Percentiles rank a stretch among this genome's conserved stretches.
These are phyloP conservation scores for Vigna nakashimae DNA, from an alignment of 306 rosid genomes.

Conservation along the genomic window DNA sequence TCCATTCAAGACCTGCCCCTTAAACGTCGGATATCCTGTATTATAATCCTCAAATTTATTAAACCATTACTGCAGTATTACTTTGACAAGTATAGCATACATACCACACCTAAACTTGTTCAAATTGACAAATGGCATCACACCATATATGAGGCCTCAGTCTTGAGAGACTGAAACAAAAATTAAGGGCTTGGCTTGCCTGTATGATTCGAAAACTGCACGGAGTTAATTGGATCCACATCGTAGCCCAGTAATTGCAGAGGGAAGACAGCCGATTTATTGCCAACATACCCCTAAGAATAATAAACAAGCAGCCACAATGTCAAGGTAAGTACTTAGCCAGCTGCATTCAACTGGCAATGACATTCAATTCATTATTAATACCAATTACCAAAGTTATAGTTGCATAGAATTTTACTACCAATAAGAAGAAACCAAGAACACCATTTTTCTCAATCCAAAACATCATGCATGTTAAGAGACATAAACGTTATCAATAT, in stretches of 20 bases:
- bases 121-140: conserved; percentile 42
- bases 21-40: conserved; percentile 90
- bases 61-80: conserved; percentile 42
- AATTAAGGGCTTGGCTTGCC: conserved; percentile 74
- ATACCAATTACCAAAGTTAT: neutral
- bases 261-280: conserved; percentile 87
- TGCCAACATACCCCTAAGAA: conserved; percentile 83
- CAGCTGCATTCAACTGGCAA: conserved; percentile 6
- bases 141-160: conserved; percentile 59
- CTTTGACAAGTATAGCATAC: conserved; percentile 37
- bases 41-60: conserved; percentile 39
- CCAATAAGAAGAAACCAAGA: neutral
- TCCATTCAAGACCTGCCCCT: conserved; percentile 93
- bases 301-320: conserved; percentile 20
- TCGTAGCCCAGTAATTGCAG: conserved; percentile 88
- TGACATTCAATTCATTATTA: neutral
- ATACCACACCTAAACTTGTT: conserved; percentile 30
- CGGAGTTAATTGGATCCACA: conserved; percentile 91
- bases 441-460: conserved; percentile 21
- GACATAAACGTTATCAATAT: neutral
- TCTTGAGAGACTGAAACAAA: conserved; percentile 55
- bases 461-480: neutral
- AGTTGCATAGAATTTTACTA: neutral
- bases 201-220: conserved; percentile 94
- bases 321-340: conserved; percentile 16